These are phyloP conservation scores for Didymella keratinophila DNA, from an alignment of 2,329 filamentous ascomycete genomes.

Conservation along the genomic window DNA sequence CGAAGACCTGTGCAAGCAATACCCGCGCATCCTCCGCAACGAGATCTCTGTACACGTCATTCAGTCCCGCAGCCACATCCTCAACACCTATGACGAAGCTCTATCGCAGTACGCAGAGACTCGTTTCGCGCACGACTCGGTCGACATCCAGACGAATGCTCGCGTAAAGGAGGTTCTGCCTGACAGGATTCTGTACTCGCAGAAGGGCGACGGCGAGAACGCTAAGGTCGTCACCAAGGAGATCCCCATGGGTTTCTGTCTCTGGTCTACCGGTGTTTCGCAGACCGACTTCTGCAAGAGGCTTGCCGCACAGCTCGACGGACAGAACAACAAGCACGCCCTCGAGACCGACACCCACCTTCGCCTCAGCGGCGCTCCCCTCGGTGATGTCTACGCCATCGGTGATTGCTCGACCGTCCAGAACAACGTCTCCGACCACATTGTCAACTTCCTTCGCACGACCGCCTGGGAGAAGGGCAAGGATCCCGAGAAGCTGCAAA, in stretches of 20 bases:
- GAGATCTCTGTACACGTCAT: conserved; percentile 98
- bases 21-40: conserved; percentile 90
- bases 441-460: conserved; percentile 86
- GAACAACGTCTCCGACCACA: conserved; percentile 93
- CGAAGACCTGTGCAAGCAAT: conserved; percentile 78
- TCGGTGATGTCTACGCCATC: conserved; percentile 95
- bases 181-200: conserved; percentile 88
- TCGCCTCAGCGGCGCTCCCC: conserved; percentile 83
- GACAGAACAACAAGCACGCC: conserved; percentile 87
- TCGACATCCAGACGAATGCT: conserved; percentile 91
- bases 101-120: conserved; percentile 92
- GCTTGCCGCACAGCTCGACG: conserved; percentile 77
- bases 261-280: conserved; percentile 96
- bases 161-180: conserved; percentile 86
- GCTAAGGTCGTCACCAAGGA: conserved; percentile 86
- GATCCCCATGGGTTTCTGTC: conserved; percentile 91
- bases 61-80: conserved; percentile 90
- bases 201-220: conserved; percentile 69
- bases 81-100: conserved; percentile 98
- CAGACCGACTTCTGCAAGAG: conserved; percentile 82
- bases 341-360: conserved; percentile 95
- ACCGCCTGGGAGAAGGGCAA: conserved; percentile 91
- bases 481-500: conserved; percentile 85
- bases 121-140: conserved; percentile 87
- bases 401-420: conserved; percentile 97